Evolutionary conservation across 1,139 yeast genomes (phyloP).

Genomic region (Taphrina confusa): DNA sequence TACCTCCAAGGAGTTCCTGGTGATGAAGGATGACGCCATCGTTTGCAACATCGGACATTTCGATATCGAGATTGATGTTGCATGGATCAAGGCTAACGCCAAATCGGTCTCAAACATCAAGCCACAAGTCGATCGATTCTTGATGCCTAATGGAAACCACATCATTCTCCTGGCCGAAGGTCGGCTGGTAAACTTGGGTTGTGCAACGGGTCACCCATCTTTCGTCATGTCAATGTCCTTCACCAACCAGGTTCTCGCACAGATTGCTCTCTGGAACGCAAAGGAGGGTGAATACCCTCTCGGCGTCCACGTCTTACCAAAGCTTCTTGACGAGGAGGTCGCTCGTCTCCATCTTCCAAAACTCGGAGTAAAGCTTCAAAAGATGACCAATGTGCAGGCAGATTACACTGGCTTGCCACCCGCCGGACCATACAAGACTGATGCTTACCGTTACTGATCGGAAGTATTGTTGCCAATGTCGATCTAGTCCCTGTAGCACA

Average conservation of each 20-base stretch:
- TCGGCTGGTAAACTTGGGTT: conserved; percentile 98
- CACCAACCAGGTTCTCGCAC: conserved; percentile 99
- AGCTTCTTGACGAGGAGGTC: conserved; percentile 97
- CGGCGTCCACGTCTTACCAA: conserved; percentile 97
- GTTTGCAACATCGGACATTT: conserved; percentile 99
- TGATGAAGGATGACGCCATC: conserved; percentile 99
- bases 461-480: too few relatives aligned
- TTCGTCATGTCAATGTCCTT: conserved; percentile 99
- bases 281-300: conserved; percentile 78
- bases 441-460: conserved; percentile 97
- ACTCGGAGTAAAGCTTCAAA: conserved; percentile 87
- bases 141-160: conserved; percentile 88
- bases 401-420: conserved; percentile 91
- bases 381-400: conserved; percentile 77
- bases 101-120: conserved; percentile 90
- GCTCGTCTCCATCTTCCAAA: conserved; percentile 97
- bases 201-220: conserved; percentile 99
- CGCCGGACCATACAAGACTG: conserved; percentile 98
- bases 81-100: conserved; percentile 94
- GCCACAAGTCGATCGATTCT: conserved; percentile 99
- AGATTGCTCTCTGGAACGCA: conserved; percentile 96
- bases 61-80: conserved; percentile 98
- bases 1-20: conserved; percentile 79
- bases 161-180: conserved; percentile 97
- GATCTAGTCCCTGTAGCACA: too few relatives aligned